phyloP scores from a whole-genome alignment of 768 basidiomycete species.

The Daedaleopsis nitida region DNA sequence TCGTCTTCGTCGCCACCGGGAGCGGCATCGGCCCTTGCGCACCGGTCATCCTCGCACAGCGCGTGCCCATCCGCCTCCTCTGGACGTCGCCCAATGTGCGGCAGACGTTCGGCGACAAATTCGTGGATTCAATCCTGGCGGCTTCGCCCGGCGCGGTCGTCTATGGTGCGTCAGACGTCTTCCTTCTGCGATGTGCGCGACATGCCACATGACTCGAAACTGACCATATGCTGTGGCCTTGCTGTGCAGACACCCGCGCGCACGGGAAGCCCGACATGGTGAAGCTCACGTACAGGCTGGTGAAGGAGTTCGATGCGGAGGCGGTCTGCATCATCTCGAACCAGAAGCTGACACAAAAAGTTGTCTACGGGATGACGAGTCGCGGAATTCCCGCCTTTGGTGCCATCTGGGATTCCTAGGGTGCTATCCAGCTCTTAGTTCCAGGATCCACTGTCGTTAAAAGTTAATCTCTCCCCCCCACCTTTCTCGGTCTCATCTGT shows the following conservation, averaged over 20 bases:
- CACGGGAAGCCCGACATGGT: slow-evolving; percentile 41
- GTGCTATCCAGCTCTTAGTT: not conserved
- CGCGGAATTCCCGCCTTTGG: slow-evolving; percentile 64
- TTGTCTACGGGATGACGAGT: slow-evolving; percentile 62
- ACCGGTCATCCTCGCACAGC: slow-evolving; percentile 52
- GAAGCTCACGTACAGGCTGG: slow-evolving; percentile 37
- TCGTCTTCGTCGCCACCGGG: slow-evolving; percentile 61
- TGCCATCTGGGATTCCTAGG: slow-evolving; percentile 59
- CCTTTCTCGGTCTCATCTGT: not conserved
- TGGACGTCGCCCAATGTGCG: slow-evolving; percentile 66
- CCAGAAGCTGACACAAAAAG: slow-evolving; percentile 54
- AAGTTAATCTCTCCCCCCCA: too few relatives aligned
- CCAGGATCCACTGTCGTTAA: too few relatives aligned
- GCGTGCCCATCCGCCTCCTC: slow-evolving; percentile 55
- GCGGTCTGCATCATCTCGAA: slow-evolving; percentile 64
- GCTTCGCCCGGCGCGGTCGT: slow-evolving; percentile 57
- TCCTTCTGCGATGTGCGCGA: not conserved
- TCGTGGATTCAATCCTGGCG: slow-evolving; percentile 57
- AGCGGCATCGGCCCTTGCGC: slow-evolving; percentile 63
- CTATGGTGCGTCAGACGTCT: slow-evolving; percentile 44
- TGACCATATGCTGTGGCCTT: not conserved
- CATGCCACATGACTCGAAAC: not conserved
- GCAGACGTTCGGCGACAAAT: slow-evolving; percentile 60
- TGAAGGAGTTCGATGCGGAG: slow-evolving; percentile 40
- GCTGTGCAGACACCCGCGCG: slow-evolving; percentile 33